A percentile compares a stretch with the other conserved stretches of the same genome.
Evolutionary conservation across 352 stramenopile genomes (phyloP).

Genomic region (Phytophthora sojae): DNA sequence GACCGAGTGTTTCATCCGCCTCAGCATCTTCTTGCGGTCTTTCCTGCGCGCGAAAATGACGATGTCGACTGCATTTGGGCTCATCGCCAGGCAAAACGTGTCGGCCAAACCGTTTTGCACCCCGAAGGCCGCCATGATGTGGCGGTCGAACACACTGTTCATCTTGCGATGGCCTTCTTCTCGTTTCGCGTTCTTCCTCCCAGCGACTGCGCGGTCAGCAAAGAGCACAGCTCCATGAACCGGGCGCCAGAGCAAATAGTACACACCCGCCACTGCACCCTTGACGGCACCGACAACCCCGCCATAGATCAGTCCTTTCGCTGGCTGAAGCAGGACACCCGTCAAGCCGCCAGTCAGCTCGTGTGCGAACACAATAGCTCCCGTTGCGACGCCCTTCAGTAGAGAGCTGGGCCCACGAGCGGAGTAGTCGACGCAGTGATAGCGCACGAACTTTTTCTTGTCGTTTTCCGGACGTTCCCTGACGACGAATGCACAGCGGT

Average conservation of each 20-base stretch:
- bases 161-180: constrained; percentile 43
- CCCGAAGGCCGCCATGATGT: constrained; percentile 38
- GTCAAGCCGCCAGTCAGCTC: constrained; percentile 53
- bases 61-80: constrained; percentile 33
- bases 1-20: constrained; percentile 21
- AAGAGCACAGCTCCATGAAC: constrained; percentile 49
- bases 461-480: constrained; percentile 35
- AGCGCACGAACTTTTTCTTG: constrained; percentile 40
- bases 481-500: constrained; percentile 44
- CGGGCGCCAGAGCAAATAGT: constrained; percentile 41
- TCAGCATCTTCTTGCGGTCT: constrained; percentile 35
- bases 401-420: constrained; percentile 54
- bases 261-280: constrained; percentile 37
- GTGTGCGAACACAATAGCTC: constrained; percentile 31
- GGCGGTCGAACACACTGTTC: constrained; percentile 38
- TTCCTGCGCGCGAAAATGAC: constrained; percentile 38
- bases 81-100: constrained; percentile 27
- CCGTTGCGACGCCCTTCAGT: constrained; percentile 45
- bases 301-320: constrained; percentile 36
- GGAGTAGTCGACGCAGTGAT: constrained; percentile 52
- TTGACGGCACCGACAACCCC: constrained; percentile 37
- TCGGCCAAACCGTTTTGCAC: constrained; percentile 34
- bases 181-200: constrained; percentile 48
- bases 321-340: constrained; percentile 48
- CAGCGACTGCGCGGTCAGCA: constrained; percentile 53